A percentile compares a stretch with the other conserved stretches of the same genome.
Conservation (phyloP, 129 eudicot species). For the Pittosporum tobira region DNA sequence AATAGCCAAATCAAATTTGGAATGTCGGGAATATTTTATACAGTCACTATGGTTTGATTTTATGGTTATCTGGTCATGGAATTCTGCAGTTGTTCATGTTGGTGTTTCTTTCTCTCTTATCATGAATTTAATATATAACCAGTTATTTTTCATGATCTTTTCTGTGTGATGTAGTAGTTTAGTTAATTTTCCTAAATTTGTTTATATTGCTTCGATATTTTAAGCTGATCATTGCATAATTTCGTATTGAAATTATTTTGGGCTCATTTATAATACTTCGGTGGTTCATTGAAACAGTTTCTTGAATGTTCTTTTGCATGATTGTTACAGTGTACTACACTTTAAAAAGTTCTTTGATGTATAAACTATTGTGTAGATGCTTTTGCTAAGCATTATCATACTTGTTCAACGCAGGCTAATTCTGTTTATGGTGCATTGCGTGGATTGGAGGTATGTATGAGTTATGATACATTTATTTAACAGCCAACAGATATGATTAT, state of each 20-base stretch:
- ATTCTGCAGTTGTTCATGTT: too few species aligned
- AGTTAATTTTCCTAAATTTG: background rate
- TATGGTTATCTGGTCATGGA: background rate
- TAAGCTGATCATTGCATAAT: too few species aligned
- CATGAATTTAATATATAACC: too few species aligned
- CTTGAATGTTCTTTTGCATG: background rate
- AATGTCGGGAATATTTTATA: too few species aligned
- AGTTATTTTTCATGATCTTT: too few species aligned
- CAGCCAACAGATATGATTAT: background rate
- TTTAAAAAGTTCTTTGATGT: too few species aligned
- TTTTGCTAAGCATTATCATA: slow-evolving; percentile 11
- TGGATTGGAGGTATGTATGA: slow-evolving; percentile 77
- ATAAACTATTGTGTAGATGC: background rate
- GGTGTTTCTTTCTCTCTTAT: too few species aligned
- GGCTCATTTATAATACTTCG: background rate
- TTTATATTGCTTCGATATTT: background rate
- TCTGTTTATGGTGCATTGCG: slow-evolving; percentile 91
- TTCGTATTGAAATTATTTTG: too few species aligned
- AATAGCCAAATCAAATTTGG: too few species aligned
- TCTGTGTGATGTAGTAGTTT: too few species aligned
- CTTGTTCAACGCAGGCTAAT: slow-evolving; percentile 60
- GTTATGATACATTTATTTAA: background rate
- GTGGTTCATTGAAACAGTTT: background rate
- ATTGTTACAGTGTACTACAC: background rate
- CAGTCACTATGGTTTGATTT: background rate